A percentile compares a stretch with the other conserved stretches of the same genome.
Evolutionary conservation across 2,329 filamentous ascomycete species (phyloP).

Genomic region (Aspergillus pseudoglaucus): DNA sequence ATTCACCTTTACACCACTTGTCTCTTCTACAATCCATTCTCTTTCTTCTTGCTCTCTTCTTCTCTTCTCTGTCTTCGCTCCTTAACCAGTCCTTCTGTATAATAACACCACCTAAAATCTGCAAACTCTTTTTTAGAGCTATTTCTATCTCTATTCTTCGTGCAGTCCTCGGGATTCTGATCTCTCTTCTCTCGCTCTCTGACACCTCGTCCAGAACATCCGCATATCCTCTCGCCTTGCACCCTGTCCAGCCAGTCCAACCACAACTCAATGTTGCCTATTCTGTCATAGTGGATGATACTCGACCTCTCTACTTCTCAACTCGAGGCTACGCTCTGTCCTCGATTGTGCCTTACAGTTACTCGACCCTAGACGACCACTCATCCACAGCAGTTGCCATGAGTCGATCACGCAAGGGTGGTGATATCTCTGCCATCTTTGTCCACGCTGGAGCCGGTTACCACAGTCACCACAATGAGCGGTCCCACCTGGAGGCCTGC

Average conservation of each 20-base stretch:
- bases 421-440: slow-evolving; percentile 69
- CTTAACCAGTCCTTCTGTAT: no score
- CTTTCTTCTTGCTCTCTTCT: no score
- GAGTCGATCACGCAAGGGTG: slow-evolving; percentile 31
- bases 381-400: slow-evolving; percentile 15
- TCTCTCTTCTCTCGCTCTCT: no score
- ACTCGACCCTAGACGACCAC: neutral
- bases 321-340: neutral
- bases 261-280: neutral
- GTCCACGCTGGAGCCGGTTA: slow-evolving; percentile 94
- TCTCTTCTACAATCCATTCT: no score
- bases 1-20: no score
- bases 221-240: neutral
- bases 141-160: no score
- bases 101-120: no score
- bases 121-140: no score
- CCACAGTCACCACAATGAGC: slow-evolving; percentile 81
- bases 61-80: no score
- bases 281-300: neutral
- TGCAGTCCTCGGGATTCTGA: no score
- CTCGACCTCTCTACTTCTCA: neutral
- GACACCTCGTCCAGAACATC: no score
- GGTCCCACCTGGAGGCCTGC: slow-evolving; percentile 76
- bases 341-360: neutral
- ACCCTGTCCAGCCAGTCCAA: neutral